Conservation (phyloP, 169 alveolate species). For the Fabrea salina region DNA sequence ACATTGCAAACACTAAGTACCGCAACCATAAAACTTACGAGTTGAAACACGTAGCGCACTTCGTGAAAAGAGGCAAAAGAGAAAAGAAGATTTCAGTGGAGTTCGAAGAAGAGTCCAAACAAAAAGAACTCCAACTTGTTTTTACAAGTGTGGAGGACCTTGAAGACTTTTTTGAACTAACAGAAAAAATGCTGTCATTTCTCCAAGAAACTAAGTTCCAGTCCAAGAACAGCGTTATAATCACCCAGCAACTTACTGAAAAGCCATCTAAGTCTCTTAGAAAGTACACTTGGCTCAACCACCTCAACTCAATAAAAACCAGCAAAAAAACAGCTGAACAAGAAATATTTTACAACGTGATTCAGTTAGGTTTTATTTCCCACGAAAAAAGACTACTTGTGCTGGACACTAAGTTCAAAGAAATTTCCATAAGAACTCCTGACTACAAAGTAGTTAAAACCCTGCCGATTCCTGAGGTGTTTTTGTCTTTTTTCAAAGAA, state of each 20-base stretch:
- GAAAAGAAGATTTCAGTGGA: neutral
- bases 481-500: neutral
- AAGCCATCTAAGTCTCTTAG: neutral
- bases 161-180: neutral
- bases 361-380: neutral
- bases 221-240: neutral
- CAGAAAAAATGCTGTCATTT: neutral
- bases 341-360: neutral
- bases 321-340: neutral
- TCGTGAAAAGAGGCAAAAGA: neutral
- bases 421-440: neutral
- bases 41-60: neutral
- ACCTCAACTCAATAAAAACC: neutral
- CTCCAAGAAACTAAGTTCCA: neutral
- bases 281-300: constrained; percentile 18
- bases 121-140: neutral
- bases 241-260: neutral
- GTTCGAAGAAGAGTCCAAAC: neutral
- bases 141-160: constrained; percentile 15
- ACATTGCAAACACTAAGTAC: neutral
- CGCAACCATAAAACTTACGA: neutral
- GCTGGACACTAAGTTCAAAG: neutral
- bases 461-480: neutral
- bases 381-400: neutral
- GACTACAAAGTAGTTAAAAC: neutral